Evolutionary conservation across 345 rosid species (phyloP), one percentile per base, ranked within the genome.

Genomic region (Durio zibethinus): DNA sequence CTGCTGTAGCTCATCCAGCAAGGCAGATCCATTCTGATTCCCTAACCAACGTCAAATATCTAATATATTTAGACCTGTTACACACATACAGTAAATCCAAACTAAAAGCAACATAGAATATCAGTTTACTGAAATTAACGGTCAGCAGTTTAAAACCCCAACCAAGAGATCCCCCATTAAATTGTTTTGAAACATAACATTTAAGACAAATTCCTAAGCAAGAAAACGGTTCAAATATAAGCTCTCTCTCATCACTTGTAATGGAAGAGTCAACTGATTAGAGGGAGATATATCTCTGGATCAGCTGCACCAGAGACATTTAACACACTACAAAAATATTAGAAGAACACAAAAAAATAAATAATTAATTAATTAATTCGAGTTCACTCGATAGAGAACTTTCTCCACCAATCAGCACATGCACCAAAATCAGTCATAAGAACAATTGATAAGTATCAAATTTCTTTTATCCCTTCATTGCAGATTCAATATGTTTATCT

Each of bases 1-100:
- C 74, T 76, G 86, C 75, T 89, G 88, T 42, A 91, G 76, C 73
- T 85, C 88, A 79, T 86, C 86, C 82, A 86, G 62, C 80, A 83
- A 80, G 48, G 80, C 76, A 69, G 85, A 76, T 12, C 82, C 86
- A 78, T 81, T 86, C 73, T 82, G 88, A 86, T 82, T 84, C 80
- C 92, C 92, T 89, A 67, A 76, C 47, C 69, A 48, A 76, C 29
- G 61, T 57, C 43, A 71, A 71, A 33, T 33, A 50, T 7, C 70
- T 57, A 15, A 50, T 50, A 23, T 38, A 48, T 43, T 48, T 29
- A 29, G 21, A 27, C 3, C 31, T 18, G 60, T 20, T 71, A 50
- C 25, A 50, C 8, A n/a, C 20, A 29, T 47, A 38, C 43, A 9
- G 27, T 35, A 38, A 10, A 20, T 65, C 47, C 23, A 38, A 65